These are phyloP conservation scores for Globisporangium abappressorium DNA, from an alignment of 352 stramenopile genomes.

Conservation along the genomic window DNA sequence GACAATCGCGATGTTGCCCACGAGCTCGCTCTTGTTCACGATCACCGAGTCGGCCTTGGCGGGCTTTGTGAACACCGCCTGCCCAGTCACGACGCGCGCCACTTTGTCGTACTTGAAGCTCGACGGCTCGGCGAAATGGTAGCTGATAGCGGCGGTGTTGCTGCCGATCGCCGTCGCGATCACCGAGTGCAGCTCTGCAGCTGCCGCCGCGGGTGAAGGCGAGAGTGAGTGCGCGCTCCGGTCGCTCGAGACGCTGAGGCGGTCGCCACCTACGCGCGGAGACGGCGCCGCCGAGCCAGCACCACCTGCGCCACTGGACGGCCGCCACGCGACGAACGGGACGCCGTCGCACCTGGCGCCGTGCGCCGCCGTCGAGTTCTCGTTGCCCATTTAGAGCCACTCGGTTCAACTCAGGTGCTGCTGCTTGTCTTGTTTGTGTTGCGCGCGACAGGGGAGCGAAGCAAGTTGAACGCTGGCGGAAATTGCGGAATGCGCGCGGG, in stretches of 20 bases:
- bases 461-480: background rate
- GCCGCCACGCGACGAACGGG: slow-evolving; percentile 67
- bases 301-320: slow-evolving; percentile 15
- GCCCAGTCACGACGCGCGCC: slow-evolving; percentile 41
- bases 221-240: background rate
- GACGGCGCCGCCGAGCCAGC: background rate
- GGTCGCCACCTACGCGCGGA: slow-evolving; percentile 1
- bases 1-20: slow-evolving; percentile 71
- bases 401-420: background rate
- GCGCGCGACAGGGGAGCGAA: background rate
- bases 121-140: slow-evolving; percentile 81
- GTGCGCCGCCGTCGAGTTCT: slow-evolving; percentile 37
- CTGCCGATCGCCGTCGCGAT: slow-evolving; percentile 2
- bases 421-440: slow-evolving; percentile 3
- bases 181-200: background rate
- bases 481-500: background rate
- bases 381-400: slow-evolving; percentile 41
- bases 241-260: slow-evolving; percentile 7
- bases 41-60: slow-evolving; percentile 69
- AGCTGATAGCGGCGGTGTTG: slow-evolving; percentile 21
- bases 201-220: slow-evolving; percentile 12
- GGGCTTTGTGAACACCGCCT: slow-evolving; percentile 61
- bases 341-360: slow-evolving; percentile 44
- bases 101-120: slow-evolving; percentile 79
- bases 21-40: slow-evolving; percentile 48